Base-by-base conservation (phyloP, 345 rosid genomes). In the Populus alba region DNA sequence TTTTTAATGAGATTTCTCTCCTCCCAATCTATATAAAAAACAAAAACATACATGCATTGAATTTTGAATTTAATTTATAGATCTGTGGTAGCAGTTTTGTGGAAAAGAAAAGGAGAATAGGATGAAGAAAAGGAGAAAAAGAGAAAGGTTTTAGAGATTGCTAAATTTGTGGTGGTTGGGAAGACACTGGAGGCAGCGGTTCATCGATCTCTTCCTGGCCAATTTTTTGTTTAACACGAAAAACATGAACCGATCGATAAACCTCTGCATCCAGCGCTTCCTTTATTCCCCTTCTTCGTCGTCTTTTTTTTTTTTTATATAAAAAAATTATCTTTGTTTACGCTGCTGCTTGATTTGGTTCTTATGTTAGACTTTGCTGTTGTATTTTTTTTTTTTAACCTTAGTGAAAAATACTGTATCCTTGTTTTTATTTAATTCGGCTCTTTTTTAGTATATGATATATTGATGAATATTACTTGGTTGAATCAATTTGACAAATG, bases 181-280 rank as follows among this genome's bases (percentile, higher is more conserved):
- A 85, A 83, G 87, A 88, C 94, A 81, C 91, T 92, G 97, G 98
- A 94, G 91, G 96, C 98, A 94, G 98, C 93, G 94, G 98, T 94
- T 94, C 91, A 94, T 94, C 97, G 97, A 94, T 94, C 97, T 88
- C 86, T 91, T 94, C 94, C 83, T 94, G 97, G 79, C 43, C 81
- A 79, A 55, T 72, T 82, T 78, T 77, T 81, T 78, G 77, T 74
- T 55, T 37, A 67, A 61, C 83, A 31, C 79, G 81, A 77, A 81
- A 43, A 31, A 82, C 93, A 91, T 82, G 98, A 94, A 92, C 84
- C 83, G 97, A 90, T 94, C 97, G 98, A 94, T 92, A 94, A 94
- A 94, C 98, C 98, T 94, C 98, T 94, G 98, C 98, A 94, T 94
- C 98, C 97, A 92, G 90, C 81, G 91, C 86, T 88, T 82, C n/a